Evolutionary conservation across 208 protist genomes (phyloP).

Genomic region (Acanthamoeba sp.): DNA sequence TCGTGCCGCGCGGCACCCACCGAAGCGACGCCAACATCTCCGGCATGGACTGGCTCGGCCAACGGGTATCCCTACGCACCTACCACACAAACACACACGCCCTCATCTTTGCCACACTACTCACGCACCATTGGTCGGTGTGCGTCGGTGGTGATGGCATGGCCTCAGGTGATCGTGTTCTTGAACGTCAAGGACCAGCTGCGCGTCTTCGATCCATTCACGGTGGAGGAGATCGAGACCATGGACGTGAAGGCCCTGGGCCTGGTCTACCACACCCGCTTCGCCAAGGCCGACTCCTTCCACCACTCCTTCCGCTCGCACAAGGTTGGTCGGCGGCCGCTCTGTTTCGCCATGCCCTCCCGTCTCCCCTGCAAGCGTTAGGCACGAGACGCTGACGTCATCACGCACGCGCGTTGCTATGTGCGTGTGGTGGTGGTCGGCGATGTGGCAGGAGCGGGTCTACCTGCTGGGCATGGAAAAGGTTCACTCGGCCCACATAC

Average conservation of each 20-base stretch:
- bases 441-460: neutral
- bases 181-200: slow-evolving; percentile 74
- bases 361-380: no score
- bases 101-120: no score
- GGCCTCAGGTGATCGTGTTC: slow-evolving; percentile 19
- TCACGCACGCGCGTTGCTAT: no score
- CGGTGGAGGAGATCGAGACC: slow-evolving; percentile 79
- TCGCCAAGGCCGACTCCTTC: slow-evolving; percentile 44
- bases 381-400: no score
- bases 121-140: no score
- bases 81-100: no score
- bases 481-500: slow-evolving; percentile 76
- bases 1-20: slow-evolving; percentile 47
- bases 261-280: slow-evolving; percentile 78
- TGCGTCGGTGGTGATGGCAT: neutral
- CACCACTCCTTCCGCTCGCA: slow-evolving; percentile 65
- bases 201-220: slow-evolving; percentile 82
- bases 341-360: no score
- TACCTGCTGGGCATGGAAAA: slow-evolving; percentile 76
- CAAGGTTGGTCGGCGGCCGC: slow-evolving; percentile 61
- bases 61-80: neutral
- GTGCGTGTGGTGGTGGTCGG: no score
- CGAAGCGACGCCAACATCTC: slow-evolving; percentile 55
- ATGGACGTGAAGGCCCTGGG: slow-evolving; percentile 77
- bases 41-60: slow-evolving; percentile 71